Base-by-base conservation (phyloP, 495 filamentous ascomycete species). In the Thozetella sp. region DNA sequence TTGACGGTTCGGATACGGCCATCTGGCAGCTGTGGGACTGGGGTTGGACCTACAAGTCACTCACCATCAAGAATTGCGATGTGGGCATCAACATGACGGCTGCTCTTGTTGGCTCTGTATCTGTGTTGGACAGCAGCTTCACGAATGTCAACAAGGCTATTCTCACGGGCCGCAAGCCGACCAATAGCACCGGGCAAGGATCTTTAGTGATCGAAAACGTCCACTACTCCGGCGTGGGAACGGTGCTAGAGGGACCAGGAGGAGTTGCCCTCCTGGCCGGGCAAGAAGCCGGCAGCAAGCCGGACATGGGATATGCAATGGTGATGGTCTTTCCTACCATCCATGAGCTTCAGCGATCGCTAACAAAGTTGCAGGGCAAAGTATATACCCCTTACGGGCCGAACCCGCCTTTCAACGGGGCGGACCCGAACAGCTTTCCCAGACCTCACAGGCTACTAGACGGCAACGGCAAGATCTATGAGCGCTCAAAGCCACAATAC, bases 21-120 rank as follows among this genome's bases (percentile, higher is more conserved):
- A 88, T 96, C 51, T 89, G 80, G 72, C 89, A 91, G 87, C 91
- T 93, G 72, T 96, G 91, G 92, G 87, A 92, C 67, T 96, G 92
- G 93, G 84, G 88, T 2, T 97, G 91, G 88, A 88, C 86, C 37
- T 86, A 93, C 76, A 92, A 95, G 72, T 89, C 85, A 3, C 63
- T 97, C 15, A 81, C 72, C 3, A 88, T 97, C 77, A 88, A 89
- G 68, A 86, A 89, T 70, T 93, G 90, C 73, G 75, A 78, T 2
- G 75, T 93, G 58, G 91, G 89, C 48, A 80, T 97, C 54, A 89
- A 95, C 67, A 91, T 97, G 82, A 86, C 89, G 9, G 84, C 82
- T 25, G 78, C 77, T 22, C 73, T 83, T 25, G 89, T 92, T 25
- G 90, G 92, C 24, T 93, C 90, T 0, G 83, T 96, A 30, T 75